Evolutionary conservation across 495 filamentous ascomycete species (phyloP).

Genomic region (Daldinia loculata): DNA sequence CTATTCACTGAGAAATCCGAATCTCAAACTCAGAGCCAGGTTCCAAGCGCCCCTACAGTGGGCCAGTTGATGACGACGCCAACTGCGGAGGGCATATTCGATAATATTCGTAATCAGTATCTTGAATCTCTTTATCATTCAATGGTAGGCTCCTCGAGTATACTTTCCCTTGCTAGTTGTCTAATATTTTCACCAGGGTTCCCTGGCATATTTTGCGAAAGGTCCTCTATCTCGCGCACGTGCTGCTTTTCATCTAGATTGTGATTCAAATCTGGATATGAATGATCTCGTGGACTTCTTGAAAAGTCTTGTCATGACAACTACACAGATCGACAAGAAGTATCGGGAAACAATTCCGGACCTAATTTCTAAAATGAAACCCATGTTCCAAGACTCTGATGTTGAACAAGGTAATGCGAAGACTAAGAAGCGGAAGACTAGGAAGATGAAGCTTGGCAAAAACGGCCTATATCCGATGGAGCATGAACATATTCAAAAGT

Average conservation of each 20-base stretch:
- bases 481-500: constrained; percentile 74
- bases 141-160: constrained; percentile 62
- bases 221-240: constrained; percentile 90
- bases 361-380: constrained; percentile 69
- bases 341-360: constrained; percentile 79
- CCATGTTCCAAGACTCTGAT: constrained; percentile 66
- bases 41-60: background rate
- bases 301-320: constrained; percentile 73
- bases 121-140: constrained; percentile 89
- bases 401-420: constrained; percentile 52
- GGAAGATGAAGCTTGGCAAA: constrained; percentile 77
- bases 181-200: constrained; percentile 66
- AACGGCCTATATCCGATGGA: constrained; percentile 82
- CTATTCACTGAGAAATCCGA: constrained; percentile 5
- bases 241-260: constrained; percentile 72
- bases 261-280: constrained; percentile 61
- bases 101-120: constrained; percentile 79
- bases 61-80: constrained; percentile 48
- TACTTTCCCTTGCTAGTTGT: background rate
- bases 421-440: constrained; percentile 67
- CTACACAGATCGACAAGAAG: constrained; percentile 84
- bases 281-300: constrained; percentile 73
- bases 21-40: constrained; percentile 10
- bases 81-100: constrained; percentile 69
- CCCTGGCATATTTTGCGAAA: constrained; percentile 96